phyloP scores from a whole-genome alignment of 2,329 filamentous ascomycete species.

The Aphanocladium album region DNA sequence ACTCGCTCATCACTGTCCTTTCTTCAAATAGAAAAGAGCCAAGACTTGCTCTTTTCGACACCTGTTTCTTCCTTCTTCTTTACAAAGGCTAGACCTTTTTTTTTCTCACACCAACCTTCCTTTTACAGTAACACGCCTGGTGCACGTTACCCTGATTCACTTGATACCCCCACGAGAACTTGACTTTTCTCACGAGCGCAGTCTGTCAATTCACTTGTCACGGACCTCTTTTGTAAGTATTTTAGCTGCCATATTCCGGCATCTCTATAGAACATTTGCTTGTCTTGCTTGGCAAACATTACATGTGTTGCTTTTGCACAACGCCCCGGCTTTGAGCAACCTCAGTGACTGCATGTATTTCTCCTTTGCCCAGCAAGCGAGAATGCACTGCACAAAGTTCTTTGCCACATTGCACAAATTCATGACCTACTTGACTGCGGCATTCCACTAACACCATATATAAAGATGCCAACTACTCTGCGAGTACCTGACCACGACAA shows the following conservation, averaged over 20 bases:
- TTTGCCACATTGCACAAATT: not conserved
- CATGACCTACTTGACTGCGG: not conserved
- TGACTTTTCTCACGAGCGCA: not conserved
- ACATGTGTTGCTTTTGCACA: not conserved
- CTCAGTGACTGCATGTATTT: not conserved
- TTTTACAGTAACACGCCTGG: constrained; percentile 22
- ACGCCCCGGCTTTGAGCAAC: not conserved
- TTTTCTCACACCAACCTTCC: constrained; percentile 10
- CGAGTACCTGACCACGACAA: not conserved
- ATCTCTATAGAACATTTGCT: not conserved
- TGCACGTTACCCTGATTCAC: constrained; percentile 17
- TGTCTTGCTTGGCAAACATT: constrained; percentile 1
- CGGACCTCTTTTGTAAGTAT: not conserved
- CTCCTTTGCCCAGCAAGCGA: not conserved
- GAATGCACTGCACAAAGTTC: not conserved
- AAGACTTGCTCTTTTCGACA: not conserved
- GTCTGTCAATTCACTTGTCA: not conserved
- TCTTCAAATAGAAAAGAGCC: constrained; percentile 4
- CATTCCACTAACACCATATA: not conserved
- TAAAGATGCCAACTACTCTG: not conserved
- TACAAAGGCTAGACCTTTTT: constrained; percentile 34
- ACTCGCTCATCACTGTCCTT: constrained; percentile 11
- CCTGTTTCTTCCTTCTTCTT: constrained; percentile 21
- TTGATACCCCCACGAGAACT: constrained; percentile 11
- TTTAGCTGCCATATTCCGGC: not conserved